Base-by-base conservation (phyloP, 441 rosid species). In the Pelargonium fulgidum region DNA sequence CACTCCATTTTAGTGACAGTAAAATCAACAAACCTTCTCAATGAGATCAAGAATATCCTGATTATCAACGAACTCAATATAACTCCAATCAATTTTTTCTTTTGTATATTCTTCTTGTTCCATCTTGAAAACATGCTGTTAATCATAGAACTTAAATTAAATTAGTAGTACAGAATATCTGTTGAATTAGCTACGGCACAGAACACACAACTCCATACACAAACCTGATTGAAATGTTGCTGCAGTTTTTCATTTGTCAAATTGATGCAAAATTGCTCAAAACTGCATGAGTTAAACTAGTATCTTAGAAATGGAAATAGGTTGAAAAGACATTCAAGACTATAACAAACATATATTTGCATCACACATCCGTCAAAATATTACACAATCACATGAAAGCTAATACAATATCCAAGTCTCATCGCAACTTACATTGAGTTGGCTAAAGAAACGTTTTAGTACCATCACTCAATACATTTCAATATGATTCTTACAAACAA, bases 211-310 rank as follows among this genome's bases (percentile, higher is more conserved):
- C 36, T 69, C 52, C 77, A 72, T 29, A 68, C 6, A 67, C 77
- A 63, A 75, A 89, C 94, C 94, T 89, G 91, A 77, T 89, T 89
- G 77, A 89, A 89, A 81, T 89, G 94, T 75, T 89, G 94, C 69
- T 89, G 94, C 76, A 89, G 80, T 81, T 89, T 89, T 80, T 89
- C 94, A 77, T 89, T 89, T 70, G 94, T 89, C 79, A 89, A 83
- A 80, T 89, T 89, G 79, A 86, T 89, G 75, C 94, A 89, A 74
- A 89, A 89, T 63, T 89, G 94, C 81, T 89, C 94, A 81, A 89
- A 89, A 73, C 94, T 89, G 91, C 80, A 77, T 65, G 65, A 39
- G 14, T 44, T 20, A 42, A 64, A 71, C 20, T 70, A 69, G 45
- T 47, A 77, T 62, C 19, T 66, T 68, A 56, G 4, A 70, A 67